Conservation (phyloP, 139 green algal species). For the Chlorella sp. region DNA sequence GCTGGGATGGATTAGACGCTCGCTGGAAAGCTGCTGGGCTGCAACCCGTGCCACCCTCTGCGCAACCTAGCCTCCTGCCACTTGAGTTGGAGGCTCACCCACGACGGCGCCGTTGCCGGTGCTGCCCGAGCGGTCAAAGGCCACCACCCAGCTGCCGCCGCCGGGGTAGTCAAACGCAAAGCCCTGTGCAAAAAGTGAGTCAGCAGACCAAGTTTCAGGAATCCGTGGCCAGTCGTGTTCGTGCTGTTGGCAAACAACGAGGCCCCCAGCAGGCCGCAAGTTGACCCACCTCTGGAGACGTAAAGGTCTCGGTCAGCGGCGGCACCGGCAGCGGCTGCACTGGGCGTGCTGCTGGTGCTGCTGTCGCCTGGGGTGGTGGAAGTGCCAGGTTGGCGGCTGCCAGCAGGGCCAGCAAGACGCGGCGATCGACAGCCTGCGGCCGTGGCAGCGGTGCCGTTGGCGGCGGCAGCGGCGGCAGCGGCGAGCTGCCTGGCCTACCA, state of each 20-base stretch:
- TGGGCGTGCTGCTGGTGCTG: neutral
- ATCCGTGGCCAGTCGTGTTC: no score
- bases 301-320: constrained; percentile 9
- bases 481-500: no score
- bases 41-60: neutral
- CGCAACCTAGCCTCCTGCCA: neutral
- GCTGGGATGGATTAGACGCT: neutral
- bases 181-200: neutral
- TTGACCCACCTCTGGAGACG: no score
- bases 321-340: constrained; percentile 6
- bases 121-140: constrained; percentile 35
- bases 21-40: neutral
- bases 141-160: constrained; percentile 36
- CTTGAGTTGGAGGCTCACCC: neutral
- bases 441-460: neutral
- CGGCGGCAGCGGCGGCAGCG: neutral
- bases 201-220: no score
- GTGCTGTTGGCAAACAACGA: no score
- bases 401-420: constrained; percentile 1
- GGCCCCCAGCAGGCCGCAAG: no score
- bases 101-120: constrained; percentile 37
- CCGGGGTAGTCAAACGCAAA: constrained; percentile 39
- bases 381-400: neutral
- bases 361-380: neutral
- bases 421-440: neutral